phyloP scores from a whole-genome alignment of 306 rosid genomes.

The Trifolium subterraneum region DNA sequence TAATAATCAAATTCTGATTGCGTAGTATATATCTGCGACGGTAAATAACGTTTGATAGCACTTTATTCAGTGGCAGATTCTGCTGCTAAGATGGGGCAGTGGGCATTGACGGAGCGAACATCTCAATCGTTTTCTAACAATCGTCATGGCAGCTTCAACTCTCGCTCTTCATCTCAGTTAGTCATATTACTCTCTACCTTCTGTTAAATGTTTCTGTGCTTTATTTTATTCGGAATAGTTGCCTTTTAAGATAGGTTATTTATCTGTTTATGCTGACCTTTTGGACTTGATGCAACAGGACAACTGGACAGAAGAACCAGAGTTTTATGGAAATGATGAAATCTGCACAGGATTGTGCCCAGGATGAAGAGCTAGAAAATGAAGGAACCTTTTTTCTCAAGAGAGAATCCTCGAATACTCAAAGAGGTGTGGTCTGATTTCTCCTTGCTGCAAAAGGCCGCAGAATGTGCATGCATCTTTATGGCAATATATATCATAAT shows the following conservation, averaged over 20 bases:
- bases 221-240: not conserved
- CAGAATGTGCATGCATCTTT: not conserved
- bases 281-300: conserved; percentile 55
- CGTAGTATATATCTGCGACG: not conserved
- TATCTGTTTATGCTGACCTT: conserved; percentile 30
- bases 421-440: conserved; percentile 52
- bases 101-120: conserved; percentile 72
- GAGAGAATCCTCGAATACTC: conserved; percentile 61
- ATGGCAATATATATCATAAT: conserved; percentile 14
- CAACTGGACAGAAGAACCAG: conserved; percentile 72
- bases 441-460: conserved; percentile 13
- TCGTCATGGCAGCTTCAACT: conserved; percentile 66
- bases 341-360: conserved; percentile 64
- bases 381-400: conserved; percentile 70
- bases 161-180: conserved; percentile 80
- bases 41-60: conserved; percentile 30
- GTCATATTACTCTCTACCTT: conserved; percentile 46
- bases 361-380: conserved; percentile 73
- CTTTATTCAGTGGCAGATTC: conserved; percentile 47
- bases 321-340: conserved; percentile 90
- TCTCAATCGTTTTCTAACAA: conserved; percentile 79
- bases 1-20: not conserved
- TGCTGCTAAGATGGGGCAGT: conserved; percentile 63
- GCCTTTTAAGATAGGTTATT: conserved; percentile 26
- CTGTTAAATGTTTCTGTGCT: conserved; percentile 1